Evolutionary conservation across 108 stramenopile genomes (phyloP).

Genomic region (Ochromonas danica): DNA sequence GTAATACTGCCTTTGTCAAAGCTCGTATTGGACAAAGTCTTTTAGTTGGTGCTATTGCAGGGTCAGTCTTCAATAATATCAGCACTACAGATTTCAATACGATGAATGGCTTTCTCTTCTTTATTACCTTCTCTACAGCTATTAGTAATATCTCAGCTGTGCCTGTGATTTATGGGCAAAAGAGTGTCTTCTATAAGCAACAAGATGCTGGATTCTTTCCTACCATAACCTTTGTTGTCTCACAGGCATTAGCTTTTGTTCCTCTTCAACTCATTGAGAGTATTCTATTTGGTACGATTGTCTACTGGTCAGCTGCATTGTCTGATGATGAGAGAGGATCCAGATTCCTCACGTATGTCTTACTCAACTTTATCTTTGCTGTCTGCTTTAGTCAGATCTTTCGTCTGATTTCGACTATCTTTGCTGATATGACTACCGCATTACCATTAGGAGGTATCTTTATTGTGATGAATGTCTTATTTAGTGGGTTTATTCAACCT

Average conservation of each 20-base stretch:
- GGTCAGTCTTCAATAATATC: slow-evolving; percentile 26
- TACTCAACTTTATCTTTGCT: slow-evolving; percentile 34
- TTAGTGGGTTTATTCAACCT: slow-evolving; percentile 54
- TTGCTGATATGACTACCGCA: slow-evolving; percentile 47
- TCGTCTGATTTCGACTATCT: slow-evolving; percentile 38
- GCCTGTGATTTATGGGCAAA: slow-evolving; percentile 60
- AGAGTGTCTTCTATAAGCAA: slow-evolving; percentile 78
- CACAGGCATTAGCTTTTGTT: slow-evolving; percentile 31
- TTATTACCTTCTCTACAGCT: slow-evolving; percentile 59
- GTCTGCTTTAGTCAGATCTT: slow-evolving; percentile 50
- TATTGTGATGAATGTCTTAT: slow-evolving; percentile 53
- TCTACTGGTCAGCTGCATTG: slow-evolving; percentile 54
- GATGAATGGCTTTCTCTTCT: slow-evolving; percentile 21
- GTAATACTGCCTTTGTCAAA: not conserved
- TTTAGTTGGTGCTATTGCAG: slow-evolving; percentile 24
- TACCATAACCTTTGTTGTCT: slow-evolving; percentile 57
- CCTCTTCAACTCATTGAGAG: slow-evolving; percentile 34
- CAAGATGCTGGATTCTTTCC: slow-evolving; percentile 75
- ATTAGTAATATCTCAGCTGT: slow-evolving; percentile 67
- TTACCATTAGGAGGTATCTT: slow-evolving; percentile 43
- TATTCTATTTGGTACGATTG: slow-evolving; percentile 41
- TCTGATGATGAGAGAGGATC: slow-evolving; percentile 29
- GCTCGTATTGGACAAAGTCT: slow-evolving; percentile 5
- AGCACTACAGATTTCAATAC: not conserved
- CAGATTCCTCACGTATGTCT: slow-evolving; percentile 42